Conservation (phyloP, 1,284 basidiomycete genomes). For the Heterobasidion parviporum region DNA sequence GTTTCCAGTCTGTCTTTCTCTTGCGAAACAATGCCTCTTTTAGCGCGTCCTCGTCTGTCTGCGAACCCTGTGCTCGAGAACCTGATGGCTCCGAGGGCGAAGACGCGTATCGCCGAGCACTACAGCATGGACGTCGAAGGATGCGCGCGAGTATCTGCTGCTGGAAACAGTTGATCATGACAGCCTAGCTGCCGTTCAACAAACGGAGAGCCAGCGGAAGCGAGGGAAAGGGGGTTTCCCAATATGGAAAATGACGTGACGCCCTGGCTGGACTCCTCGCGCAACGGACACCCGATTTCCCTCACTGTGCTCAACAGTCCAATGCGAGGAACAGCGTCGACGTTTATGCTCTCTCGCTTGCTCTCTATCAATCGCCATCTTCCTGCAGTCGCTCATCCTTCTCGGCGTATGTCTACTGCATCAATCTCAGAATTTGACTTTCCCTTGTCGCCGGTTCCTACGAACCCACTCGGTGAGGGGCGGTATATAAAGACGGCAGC, state of each 20-base stretch:
- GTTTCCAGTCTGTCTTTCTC: constrained; percentile 68
- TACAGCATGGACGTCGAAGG: neutral
- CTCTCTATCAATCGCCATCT: too few relatives aligned
- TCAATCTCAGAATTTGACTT: constrained; percentile 27
- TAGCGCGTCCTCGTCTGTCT: constrained; percentile 3
- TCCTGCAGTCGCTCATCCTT: neutral
- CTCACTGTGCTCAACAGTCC: too few relatives aligned
- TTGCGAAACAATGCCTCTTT: constrained; percentile 20
- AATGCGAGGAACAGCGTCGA: too few relatives aligned
- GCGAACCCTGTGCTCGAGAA: neutral
- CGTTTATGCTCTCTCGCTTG: too few relatives aligned
- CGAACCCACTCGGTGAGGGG: constrained; percentile 60
- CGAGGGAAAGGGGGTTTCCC: too few relatives aligned
- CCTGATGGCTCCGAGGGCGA: neutral
- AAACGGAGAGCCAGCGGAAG: too few relatives aligned
- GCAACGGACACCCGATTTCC: too few relatives aligned
- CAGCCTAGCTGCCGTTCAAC: too few relatives aligned
- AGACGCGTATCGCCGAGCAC: neutral
- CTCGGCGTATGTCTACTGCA: neutral
- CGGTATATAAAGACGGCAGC: constrained; percentile 64
- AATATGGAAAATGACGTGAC: too few relatives aligned
- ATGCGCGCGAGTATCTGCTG: neutral
- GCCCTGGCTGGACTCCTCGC: too few relatives aligned
- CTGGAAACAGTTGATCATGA: neutral
- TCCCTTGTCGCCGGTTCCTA: constrained; percentile 45